Conservation (phyloP, 1,284 basidiomycete species). For the Abortiporus biennis region DNA sequence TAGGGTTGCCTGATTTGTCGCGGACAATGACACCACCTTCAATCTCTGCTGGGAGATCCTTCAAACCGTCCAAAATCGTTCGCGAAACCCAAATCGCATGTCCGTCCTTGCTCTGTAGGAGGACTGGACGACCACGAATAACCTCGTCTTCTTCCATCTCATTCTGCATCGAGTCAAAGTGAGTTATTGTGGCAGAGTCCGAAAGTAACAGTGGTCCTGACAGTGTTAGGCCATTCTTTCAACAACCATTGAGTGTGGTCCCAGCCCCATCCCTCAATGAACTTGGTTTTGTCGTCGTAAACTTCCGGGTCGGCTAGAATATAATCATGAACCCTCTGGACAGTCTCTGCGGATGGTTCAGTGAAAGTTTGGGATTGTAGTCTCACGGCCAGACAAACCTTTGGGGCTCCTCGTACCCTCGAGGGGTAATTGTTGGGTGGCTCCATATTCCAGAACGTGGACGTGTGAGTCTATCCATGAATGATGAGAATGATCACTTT, state of each 20-base stretch:
- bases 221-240: constrained; percentile 69
- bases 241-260: constrained; percentile 80
- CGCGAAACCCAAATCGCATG: constrained; percentile 86
- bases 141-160: constrained; percentile 69
- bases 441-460: constrained; percentile 75
- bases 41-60: constrained; percentile 57
- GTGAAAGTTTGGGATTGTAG: constrained; percentile 4
- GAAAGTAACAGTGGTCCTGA: too few relatives aligned
- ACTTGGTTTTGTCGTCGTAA: constrained; percentile 47
- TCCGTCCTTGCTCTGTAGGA: constrained; percentile 81
- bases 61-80: constrained; percentile 49
- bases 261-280: constrained; percentile 86
- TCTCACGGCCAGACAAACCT: constrained; percentile 31
- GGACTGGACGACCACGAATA: constrained; percentile 61
- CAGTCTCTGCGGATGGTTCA: constrained; percentile 42
- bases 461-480: constrained; percentile 69
- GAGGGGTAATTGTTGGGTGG: constrained; percentile 56
- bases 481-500: constrained; percentile 5
- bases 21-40: constrained; percentile 81
- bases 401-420: constrained; percentile 55
- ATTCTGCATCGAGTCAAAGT: constrained; percentile 50
- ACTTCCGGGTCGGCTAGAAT: constrained; percentile 55
- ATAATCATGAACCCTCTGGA: constrained; percentile 58
- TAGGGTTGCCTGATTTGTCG: constrained; percentile 64
- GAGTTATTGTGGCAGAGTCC: too few relatives aligned